A percentile compares a stretch with the other conserved stretches of the same genome.
These are phyloP conservation scores for Blastobotrys arbuscula DNA, from an alignment of 1,139 yeast species.

Conservation along the genomic window DNA sequence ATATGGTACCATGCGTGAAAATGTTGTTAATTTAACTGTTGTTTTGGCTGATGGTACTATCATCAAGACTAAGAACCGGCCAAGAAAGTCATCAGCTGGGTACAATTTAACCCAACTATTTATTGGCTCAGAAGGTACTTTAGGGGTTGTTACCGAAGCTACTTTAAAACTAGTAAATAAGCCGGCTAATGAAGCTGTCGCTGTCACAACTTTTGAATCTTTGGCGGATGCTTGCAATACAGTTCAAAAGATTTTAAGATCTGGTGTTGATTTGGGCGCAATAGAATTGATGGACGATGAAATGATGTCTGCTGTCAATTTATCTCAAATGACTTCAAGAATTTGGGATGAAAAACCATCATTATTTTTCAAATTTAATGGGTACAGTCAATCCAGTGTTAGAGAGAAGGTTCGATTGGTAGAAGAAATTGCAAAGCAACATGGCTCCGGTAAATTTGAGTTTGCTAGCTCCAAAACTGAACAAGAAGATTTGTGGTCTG, in stretches of 20 bases:
- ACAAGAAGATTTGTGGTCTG: conserved; percentile 74
- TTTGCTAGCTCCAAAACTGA: conserved; percentile 62
- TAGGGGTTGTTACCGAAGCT: conserved; percentile 66
- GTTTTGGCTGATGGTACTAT: conserved; percentile 67
- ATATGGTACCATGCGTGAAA: conserved; percentile 66
- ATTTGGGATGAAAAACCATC: conserved; percentile 55
- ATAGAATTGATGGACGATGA: conserved; percentile 55
- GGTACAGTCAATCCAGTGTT: conserved; percentile 35
- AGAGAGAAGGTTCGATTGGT: conserved; percentile 27
- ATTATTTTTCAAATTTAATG: conserved; percentile 59
- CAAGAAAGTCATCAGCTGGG: conserved; percentile 64
- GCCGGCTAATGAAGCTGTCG: conserved; percentile 54
- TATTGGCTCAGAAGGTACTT: conserved; percentile 66
- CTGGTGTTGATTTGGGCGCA: conserved; percentile 56
- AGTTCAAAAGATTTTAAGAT: conserved; percentile 44
- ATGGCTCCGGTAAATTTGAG: conserved; percentile 37
- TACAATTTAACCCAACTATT: conserved; percentile 59
- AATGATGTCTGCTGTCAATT: conserved; percentile 49
- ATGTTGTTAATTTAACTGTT: conserved; percentile 51
- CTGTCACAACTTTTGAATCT: conserved; percentile 50
- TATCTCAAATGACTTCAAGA: conserved; percentile 37
- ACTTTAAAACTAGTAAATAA: conserved; percentile 53
- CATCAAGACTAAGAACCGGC: conserved; percentile 55
- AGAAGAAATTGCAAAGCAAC: conserved; percentile 21
- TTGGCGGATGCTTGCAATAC: conserved; percentile 56